Base-by-base conservation (phyloP, 306 rosid species). In the Chamaecrista fasciculata region DNA sequence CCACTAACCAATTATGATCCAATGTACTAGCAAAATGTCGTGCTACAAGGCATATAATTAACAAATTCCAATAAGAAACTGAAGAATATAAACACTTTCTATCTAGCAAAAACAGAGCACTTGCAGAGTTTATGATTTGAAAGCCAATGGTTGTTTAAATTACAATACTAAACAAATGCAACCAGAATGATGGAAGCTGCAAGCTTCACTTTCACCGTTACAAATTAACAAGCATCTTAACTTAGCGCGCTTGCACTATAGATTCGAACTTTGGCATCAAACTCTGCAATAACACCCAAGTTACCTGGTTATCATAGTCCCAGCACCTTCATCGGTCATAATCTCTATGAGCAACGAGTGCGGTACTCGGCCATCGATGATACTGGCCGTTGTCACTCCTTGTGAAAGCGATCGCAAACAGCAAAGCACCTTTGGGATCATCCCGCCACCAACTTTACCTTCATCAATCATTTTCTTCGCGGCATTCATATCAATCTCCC, bases 401-500 rank as follows among this genome's bases (percentile, higher is more conserved):
- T 93, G 98, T 0, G 98, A 86, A 0, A 88, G 77, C 1, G 98
- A 90, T 36, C 94, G 60, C 1, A 90, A 85, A 33, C 97, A 94
- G 60, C 98, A 94, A 70, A 68, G 67, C 72, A 90, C 98, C 73
- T 94, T 94, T 0, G 98, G 97, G n/a, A 94, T 90, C 98, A 94
- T 94, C 20, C 97, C 96, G 0, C 98, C 97, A 4, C 85, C 87
- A 9, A 93, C 80, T 62, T 69, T 86, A 1, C 91, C 97, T 14
- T 88, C 84, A 21, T 81, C 79, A 47, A 88, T 71, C 98, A 90
- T 85, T 70, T 65, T 85, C 84, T 79, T 94, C 76, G 86, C 94
- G 9, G 91, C 94, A 28, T 79, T 86, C 15, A 90, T 90, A 29
- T 88, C 88, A 24, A 93, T 79, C 60, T 80, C 85, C 81, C 86